Conservation (phyloP, 2,329 filamentous ascomycete genomes). For the Didymella sp. region DNA sequence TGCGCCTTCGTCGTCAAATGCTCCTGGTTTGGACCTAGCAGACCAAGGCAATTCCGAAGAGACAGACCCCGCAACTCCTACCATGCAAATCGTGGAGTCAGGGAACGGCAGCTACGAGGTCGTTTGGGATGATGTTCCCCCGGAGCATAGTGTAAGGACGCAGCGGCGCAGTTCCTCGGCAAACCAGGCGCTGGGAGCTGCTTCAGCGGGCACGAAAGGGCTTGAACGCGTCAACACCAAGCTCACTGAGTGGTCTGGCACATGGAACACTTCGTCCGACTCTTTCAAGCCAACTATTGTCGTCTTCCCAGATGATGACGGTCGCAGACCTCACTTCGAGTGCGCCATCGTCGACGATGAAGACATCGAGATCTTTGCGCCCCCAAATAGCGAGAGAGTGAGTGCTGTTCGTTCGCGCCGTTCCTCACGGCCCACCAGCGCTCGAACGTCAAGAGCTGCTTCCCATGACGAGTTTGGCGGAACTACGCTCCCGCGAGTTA, state of each 20-base stretch:
- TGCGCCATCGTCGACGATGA: constrained; percentile 32
- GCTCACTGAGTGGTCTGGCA: constrained; percentile 40
- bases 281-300: constrained; percentile 36
- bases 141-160: constrained; percentile 15
- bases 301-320: constrained; percentile 40
- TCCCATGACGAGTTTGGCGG: constrained; percentile 21
- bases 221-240: constrained; percentile 44
- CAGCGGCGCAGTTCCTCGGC: constrained; percentile 31
- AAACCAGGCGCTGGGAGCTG: constrained; percentile 25
- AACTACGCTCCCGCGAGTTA: not conserved
- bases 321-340: constrained; percentile 13
- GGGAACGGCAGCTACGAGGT: constrained; percentile 38
- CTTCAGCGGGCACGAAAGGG: constrained; percentile 25
- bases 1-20: constrained; percentile 25
- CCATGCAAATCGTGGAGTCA: constrained; percentile 45
- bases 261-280: constrained; percentile 22
- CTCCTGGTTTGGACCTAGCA: not conserved
- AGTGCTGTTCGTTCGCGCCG: constrained; percentile 31
- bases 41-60: not conserved
- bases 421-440: constrained; percentile 33
- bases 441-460: constrained; percentile 19
- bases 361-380: constrained; percentile 29
- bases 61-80: constrained; percentile 37
- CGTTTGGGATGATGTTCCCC: constrained; percentile 41
- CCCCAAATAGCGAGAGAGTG: constrained; percentile 42